Conservation (phyloP, 208 protist species). For the Trypanosoma mega region DNA sequence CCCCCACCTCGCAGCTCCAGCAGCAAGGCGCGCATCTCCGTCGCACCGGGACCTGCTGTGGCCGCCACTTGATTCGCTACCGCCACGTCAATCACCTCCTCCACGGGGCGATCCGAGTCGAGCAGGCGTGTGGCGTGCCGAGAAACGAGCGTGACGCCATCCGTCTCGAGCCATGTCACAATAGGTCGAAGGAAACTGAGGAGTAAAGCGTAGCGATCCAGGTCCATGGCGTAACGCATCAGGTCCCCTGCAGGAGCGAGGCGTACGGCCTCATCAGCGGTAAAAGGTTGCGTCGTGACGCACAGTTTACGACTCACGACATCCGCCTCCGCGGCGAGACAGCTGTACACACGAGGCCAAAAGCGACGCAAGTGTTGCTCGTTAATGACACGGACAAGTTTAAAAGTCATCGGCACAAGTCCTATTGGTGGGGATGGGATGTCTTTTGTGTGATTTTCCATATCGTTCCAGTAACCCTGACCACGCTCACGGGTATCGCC, state of each 20-base stretch:
- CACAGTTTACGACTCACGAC: constrained; percentile 4
- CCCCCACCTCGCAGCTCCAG: constrained; percentile 10
- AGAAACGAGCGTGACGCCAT: constrained; percentile 27
- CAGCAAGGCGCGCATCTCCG: constrained; percentile 27
- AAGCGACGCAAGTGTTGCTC: constrained; percentile 22
- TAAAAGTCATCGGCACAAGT: constrained; percentile 34
- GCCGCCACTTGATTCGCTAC: constrained; percentile 30
- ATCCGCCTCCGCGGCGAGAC: constrained; percentile 18
- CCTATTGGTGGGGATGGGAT: constrained; percentile 15
- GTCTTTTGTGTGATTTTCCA: not conserved
- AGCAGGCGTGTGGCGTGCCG: constrained; percentile 9
- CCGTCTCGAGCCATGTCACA: constrained; percentile 24
- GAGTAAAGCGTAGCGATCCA: constrained; percentile 22
- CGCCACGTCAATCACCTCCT: constrained; percentile 32
- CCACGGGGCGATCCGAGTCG: constrained; percentile 7
- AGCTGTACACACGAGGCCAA: constrained; percentile 24
- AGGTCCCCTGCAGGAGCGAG: constrained; percentile 15
- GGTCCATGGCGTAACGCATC: constrained; percentile 18
- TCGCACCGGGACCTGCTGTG: constrained; percentile 17
- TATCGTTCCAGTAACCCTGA: not conserved
- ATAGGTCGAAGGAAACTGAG: constrained; percentile 26
- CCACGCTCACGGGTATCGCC: not conserved
- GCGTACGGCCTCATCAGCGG: constrained; percentile 29
- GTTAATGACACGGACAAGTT: constrained; percentile 24
- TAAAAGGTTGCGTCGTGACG: constrained; percentile 25